A percentile compares a stretch with the other conserved stretches of the same genome.
phyloP scores from a whole-genome alignment of 2,329 filamentous ascomycete species.

The Fusarium tanahbumbuense region DNA sequence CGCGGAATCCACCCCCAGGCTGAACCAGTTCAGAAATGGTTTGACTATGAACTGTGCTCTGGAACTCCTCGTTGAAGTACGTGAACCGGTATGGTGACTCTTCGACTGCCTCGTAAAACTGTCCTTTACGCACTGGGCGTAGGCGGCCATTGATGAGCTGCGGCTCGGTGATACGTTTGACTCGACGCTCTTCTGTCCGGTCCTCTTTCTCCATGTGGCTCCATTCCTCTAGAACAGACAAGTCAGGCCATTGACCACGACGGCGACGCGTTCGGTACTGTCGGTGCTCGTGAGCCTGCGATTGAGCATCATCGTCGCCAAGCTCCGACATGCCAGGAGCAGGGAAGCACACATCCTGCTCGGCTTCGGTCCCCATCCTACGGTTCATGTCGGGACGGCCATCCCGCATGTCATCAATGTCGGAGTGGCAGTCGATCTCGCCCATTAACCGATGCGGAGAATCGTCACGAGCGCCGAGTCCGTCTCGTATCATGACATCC shows the following conservation, averaged over 20 bases:
- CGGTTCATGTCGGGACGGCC: slow-evolving; percentile 47
- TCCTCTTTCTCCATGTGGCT: slow-evolving; percentile 86
- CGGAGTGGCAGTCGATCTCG: slow-evolving; percentile 51
- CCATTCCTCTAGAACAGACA: slow-evolving; percentile 88
- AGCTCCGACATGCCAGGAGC: slow-evolving; percentile 78
- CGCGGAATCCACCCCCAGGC: slow-evolving; percentile 82
- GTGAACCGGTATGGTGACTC: slow-evolving; percentile 95
- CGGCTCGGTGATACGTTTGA: slow-evolving; percentile 93
- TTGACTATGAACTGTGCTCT: slow-evolving; percentile 95
- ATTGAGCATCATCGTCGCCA: slow-evolving; percentile 76
- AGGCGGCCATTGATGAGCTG: slow-evolving; percentile 91
- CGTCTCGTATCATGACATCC: slow-evolving; percentile 78
- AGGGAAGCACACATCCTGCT: slow-evolving; percentile 94
- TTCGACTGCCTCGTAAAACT: slow-evolving; percentile 84
- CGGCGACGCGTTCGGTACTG: slow-evolving; percentile 65
- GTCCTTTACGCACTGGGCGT: slow-evolving; percentile 80
- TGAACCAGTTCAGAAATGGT: slow-evolving; percentile 94
- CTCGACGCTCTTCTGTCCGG: slow-evolving; percentile 81
- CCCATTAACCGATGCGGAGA: slow-evolving; percentile 47
- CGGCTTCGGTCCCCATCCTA: slow-evolving; percentile 71
- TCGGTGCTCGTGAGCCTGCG: slow-evolving; percentile 56
- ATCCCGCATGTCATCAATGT: slow-evolving; percentile 43
- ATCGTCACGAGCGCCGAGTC: slow-evolving; percentile 58
- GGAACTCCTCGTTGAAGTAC: slow-evolving; percentile 98
- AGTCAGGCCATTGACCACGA: slow-evolving; percentile 84